These are phyloP conservation scores for Prunus campanulata DNA, from an alignment of 306 rosid species.

Conservation along the genomic window DNA sequence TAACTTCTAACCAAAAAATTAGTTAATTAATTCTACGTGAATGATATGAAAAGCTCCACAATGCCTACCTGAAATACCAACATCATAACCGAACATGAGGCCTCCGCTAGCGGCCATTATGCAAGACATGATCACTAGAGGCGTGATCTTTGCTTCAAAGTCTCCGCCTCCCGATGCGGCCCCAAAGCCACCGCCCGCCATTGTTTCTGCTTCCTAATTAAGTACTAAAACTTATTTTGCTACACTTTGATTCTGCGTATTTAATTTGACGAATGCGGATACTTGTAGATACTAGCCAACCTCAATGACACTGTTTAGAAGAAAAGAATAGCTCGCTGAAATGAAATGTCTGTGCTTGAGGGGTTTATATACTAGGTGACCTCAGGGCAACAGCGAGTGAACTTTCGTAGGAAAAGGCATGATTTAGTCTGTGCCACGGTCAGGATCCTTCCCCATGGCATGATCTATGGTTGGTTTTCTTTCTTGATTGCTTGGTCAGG, in stretches of 20 bases:
- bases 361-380: not conserved
- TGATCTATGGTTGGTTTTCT: not conserved
- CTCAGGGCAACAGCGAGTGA: not conserved
- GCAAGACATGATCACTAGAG: conserved; percentile 40
- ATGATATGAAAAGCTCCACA: no score
- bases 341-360: not conserved
- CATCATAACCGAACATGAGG: conserved; percentile 65
- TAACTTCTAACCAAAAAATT: not conserved
- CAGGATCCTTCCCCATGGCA: not conserved
- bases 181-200: conserved; percentile 35
- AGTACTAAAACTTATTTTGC: not conserved
- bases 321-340: not conserved
- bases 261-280: not conserved
- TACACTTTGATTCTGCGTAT: not conserved
- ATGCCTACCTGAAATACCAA: conserved; percentile 53
- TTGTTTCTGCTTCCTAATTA: not conserved
- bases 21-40: no score
- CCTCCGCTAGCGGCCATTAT: conserved; percentile 58
- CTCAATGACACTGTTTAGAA: not conserved
- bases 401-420: not conserved
- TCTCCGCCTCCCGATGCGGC: not conserved
- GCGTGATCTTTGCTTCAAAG: conserved; percentile 45
- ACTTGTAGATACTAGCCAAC: not conserved
- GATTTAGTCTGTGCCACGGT: not conserved
- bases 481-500: not conserved